Base-by-base conservation (phyloP, 495 filamentous ascomycete genomes). In the Hypoxylon perforatum region DNA sequence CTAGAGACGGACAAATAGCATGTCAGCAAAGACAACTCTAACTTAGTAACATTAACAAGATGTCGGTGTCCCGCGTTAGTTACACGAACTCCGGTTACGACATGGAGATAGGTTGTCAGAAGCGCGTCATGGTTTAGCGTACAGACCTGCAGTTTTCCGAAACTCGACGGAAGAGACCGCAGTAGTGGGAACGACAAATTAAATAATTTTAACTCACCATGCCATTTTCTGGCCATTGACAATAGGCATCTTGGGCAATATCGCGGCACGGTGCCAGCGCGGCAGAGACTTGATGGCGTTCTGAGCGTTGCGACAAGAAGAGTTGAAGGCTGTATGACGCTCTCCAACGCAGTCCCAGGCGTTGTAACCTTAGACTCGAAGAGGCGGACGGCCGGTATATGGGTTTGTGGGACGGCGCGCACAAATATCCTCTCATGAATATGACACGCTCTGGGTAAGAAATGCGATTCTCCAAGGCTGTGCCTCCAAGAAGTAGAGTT, bases 171-270 rank as follows among this genome's bases (percentile, higher is more conserved):
- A 17, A 56, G 25, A 28, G 11, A 35, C 55, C 5, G 46, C 63
- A 30, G 19, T 62, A 8, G 59, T 51, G 49, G 44, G 39, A 61
- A 57, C 44, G 9, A 55, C 44, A 19, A 23, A 50, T 62, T 65
- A 19, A 55, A 23, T 38, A 19, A 49, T 53, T 63, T 59, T 19
- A 12, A 79, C 83, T 63, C 78, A 86, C 84, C 84, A 86, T 73
- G 84, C 84, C 81, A 86, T 83, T 76, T 86, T 86, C 68, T 80
- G 76, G 49, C 84, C 84, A 67, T 86, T 81, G 47, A 86, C 82
- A 9, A 84, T 68, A 62, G 83, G 83, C 84, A 86, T 86, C 35
- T 73, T 77, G 69, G 50, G 44, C 33, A 12, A 36, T 11, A 35
- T 63, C 61, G 60, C 55, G 18, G 21, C 39, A 14, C 15, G n/a